A percentile compares a stretch with the other conserved stretches of the same genome.
phyloP scores from a whole-genome alignment of 768 basidiomycete genomes.

The Podaxis sp. region DNA sequence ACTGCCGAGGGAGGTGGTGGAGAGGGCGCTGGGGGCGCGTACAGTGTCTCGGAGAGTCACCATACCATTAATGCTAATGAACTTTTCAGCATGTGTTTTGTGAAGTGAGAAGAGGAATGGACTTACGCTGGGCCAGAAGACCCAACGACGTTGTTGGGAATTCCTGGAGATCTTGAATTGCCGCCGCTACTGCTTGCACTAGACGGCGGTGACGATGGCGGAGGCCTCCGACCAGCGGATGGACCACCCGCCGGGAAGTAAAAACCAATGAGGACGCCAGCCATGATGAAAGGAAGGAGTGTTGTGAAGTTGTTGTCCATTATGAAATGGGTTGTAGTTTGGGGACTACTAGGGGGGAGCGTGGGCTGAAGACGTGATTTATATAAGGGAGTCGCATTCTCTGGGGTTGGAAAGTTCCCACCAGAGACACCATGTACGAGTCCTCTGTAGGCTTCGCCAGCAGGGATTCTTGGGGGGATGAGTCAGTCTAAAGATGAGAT shows the following conservation, averaged over 20 bases:
- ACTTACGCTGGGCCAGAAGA: neutral
- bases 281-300: neutral
- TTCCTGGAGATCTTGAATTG: neutral
- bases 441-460: too few relatives aligned
- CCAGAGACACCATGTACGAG: too few relatives aligned
- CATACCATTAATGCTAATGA: neutral
- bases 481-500: too few relatives aligned
- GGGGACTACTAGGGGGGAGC: neutral
- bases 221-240: too few relatives aligned
- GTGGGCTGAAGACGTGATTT: neutral
- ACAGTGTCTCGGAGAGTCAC: neutral
- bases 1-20: conserved; percentile 2
- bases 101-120: neutral
- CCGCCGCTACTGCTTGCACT: neutral
- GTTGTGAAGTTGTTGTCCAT: neutral
- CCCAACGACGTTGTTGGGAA: neutral
- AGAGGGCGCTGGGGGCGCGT: neutral
- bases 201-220: neutral
- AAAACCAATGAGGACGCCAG: neutral
- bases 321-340: neutral
- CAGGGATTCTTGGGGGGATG: too few relatives aligned
- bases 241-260: neutral
- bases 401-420: too few relatives aligned
- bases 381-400: neutral
- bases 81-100: neutral